Evolutionary conservation across 805 yeast species (phyloP), one percentile per base, ranked within the genome.

Genomic region (Pichia cabralensis): DNA sequence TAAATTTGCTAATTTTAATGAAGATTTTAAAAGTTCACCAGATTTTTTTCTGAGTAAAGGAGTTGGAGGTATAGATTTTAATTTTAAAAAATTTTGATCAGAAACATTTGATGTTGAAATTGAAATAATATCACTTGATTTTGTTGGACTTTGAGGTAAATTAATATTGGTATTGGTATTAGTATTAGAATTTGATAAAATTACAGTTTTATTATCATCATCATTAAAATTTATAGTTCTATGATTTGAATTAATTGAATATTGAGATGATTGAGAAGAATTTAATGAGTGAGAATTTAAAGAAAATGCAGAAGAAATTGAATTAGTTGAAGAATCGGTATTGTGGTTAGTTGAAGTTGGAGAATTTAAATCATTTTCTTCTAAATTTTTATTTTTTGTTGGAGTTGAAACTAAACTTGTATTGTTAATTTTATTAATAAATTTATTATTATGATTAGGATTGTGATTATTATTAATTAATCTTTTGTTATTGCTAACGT

Each of bases 21-120:
- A 63, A 2, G 69, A 62, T 43, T 64, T 64, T 19, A 72, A 50
- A 19, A 69, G 48, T 43, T 69, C 74, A 12, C 76, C 78, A 3
- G 71, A 63, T 45, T 72, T 72, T 45, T 71, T 71, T 18, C 75
- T 59, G 11, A 69, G 61, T 16, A 71, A 51, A 9, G 33, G 38
- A 27, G 20, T 16, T 20, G 8, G 22, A 24, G 12, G 21, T 7
- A 7, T 20, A n/a, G n/a, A n/a, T n/a, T n/a, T n/a, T n/a, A n/a
- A n/a, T n/a, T n/a, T n/a, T n/a, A n/a, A n/a, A n/a, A n/a, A n/a
- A n/a, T n/a, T n/a, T n/a, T n/a, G n/a, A n/a, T n/a, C n/a, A n/a
- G n/a, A n/a, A n/a, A n/a, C 22, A 20, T 7, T 20, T 20, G 7
- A 20, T 20, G 7, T 20, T 12, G 24, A 3, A 11, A 13, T 6